Evolutionary conservation across 2,329 filamentous ascomycete genomes (phyloP), one percentile per base, ranked within the genome.

Genomic region (Helicocarpus griseus): DNA sequence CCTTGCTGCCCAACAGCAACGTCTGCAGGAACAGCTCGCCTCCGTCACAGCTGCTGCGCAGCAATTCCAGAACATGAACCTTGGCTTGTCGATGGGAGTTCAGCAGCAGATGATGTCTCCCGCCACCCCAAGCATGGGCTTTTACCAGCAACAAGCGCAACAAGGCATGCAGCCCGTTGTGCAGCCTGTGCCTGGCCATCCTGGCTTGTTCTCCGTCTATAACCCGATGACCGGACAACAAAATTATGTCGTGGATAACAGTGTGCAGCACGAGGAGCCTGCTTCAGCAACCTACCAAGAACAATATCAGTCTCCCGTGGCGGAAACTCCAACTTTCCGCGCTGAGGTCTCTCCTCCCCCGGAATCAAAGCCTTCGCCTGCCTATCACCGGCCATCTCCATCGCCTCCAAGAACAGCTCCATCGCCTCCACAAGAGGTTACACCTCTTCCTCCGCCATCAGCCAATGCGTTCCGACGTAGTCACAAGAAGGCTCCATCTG

Each of bases 1-100:
- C 65, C 79, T 98, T 48, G 89, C 89, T 38, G 89, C 95, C 65
- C 90, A 95, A 71, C 91, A 97, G 72, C 89, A 95, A 73, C 86
- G 87, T 57, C 81, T 97, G 49, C 90, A 97, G 72, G 90, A 96
- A 72, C 89, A 97, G 72, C 79, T 97, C 58, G 81, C 89, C 60
- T 87, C 76, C 58, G 82, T 96, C 22, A 93, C 91, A 63, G 83
- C 84, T 49, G 86, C 87, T 35, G 86, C 88, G 54, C 86, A 89
- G 70, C 86, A 90, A 69, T 86, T 90, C 63, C 86, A 89, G 67
- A 82, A 81, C 58, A 74, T 95, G 71, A 89, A 78, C 67, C 66
- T 95, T 53, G 83, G 62, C 45, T 60, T 65, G 39, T 56, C 69
- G 51, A 65, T 59, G 21, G 28, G 14, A 7, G 5, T 39, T 46